Base-by-base conservation (phyloP, 371 early-diverging fungal species). In the Mucor sp. region DNA sequence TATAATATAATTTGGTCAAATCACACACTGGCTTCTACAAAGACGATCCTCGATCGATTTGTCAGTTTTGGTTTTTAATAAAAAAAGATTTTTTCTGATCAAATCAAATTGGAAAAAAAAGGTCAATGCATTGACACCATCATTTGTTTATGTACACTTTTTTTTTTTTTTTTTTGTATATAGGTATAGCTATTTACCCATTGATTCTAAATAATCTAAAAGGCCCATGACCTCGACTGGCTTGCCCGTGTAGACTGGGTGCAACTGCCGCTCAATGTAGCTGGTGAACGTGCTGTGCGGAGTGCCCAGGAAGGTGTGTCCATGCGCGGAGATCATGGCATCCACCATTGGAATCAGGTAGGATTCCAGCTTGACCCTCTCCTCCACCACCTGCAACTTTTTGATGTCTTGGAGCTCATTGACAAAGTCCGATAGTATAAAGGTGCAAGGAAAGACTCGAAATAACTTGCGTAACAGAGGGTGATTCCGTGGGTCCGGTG, bases 321-420 rank as follows among this genome's bases (percentile, higher is more conserved):
- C 89, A 55, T 87, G 87, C 30, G 89, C 82, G 15, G 89, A 80
- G 39, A 87, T 85, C 62, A 89, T 84, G 19, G 88, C 87, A 63
- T 89, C 89, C 15, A 89, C 76, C 85, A 89, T 85, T 4, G 89
- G 89, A 32, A 89, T 87, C 41, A 89, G 60, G 50, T 86, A 85
- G n/a, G 80, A 76, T 58, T 80, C 78, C 41, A 89, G 66, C 15
- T 77, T 74, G 4, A 87, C 83, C n/a, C 79, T 75, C 53, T 89
- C 87, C 33, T 71, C 71, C 1, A 71, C 74, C 15, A 86, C 87
- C 60, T 83, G 70, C 37, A 85, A 67, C 17, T 68, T 68, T 47
- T 75, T 75, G 32, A 89, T 65, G 30, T 82, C 82, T 1, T 58
- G 70, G 25, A 89, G 55, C 37, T 79, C 83, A 15, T 79, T 68